Evolutionary conservation across 148 eudicot species (phyloP), one percentile per base, ranked within the genome.

Genomic region (Chenopodium formosanum): DNA sequence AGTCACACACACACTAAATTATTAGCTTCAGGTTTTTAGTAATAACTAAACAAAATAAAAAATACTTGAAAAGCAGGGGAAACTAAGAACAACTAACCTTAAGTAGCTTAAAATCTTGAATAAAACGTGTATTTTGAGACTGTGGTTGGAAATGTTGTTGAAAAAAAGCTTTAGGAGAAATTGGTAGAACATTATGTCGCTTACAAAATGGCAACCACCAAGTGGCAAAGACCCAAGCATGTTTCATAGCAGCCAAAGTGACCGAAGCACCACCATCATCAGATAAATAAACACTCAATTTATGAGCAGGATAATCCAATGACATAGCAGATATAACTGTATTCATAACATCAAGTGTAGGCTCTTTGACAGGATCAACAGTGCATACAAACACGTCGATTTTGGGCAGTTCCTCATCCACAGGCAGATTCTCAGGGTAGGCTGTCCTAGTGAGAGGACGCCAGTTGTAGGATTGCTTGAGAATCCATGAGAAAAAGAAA

Each of bases 331-430:
- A 37, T 37, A 37, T 37, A 37, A 37, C 40, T 37, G 40, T 37
- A 37, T 37, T 37, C 40, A 37, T 37, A 37, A 37, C 40, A 37
- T 37, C 40, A 37, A 37, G 7, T 37, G 40, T 37, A 37, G 40
- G 40, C 40, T 91, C 93, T 71, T 79, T 91, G 10, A 29, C 58
- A 1, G 91, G 89, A 62, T 91, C 93, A 32, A 89, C 91, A 2
- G 93, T 91, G 86, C 90, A 91, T 76, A 91, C 34, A 46, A 91
- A 88, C 64, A 91, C 91, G 22, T 91, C 91, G 9, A 91, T 46
- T 22, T 83, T 87, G 1, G 93, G 91, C 25, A 91, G 76, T 2
- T 81, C 29, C 4, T 90, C 92, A 90, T 88, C 81, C 16, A 37
- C 66, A 23, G 92, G 88, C 10, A 90, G 78, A 46, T 80, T 88